Evolutionary conservation across 2,329 filamentous ascomycete species (phyloP).

Genomic region (Coniochaeta prunicola): DNA sequence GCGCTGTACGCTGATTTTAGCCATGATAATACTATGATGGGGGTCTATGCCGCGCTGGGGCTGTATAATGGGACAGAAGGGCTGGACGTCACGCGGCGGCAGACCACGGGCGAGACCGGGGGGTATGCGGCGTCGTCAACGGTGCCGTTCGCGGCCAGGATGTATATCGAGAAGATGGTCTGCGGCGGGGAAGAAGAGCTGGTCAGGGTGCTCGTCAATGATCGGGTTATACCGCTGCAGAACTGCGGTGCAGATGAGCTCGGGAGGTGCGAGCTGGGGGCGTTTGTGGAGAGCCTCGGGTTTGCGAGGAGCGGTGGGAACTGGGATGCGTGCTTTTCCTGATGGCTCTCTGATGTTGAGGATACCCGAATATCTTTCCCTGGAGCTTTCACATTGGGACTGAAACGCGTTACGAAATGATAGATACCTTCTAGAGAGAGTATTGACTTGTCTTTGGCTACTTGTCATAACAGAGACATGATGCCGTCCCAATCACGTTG

Average conservation of each 20-base stretch:
- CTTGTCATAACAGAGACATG: too few species aligned
- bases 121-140: conserved; percentile 73
- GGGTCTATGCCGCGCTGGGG: conserved; percentile 68
- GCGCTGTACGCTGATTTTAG: conserved; percentile 81
- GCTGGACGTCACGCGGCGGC: conserved; percentile 37
- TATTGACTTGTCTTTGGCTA: too few species aligned
- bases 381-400: too few species aligned
- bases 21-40: conserved; percentile 83
- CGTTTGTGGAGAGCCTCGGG: conserved; percentile 66
- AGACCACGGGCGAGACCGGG: conserved; percentile 43
- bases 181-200: conserved; percentile 53
- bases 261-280: conserved; percentile 62
- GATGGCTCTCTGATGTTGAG: too few species aligned
- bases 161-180: conserved; percentile 83
- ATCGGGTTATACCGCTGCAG: conserved; percentile 66
- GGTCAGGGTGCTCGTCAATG: conserved; percentile 77
- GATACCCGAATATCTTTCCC: too few species aligned
- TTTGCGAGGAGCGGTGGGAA: conserved; percentile 67
- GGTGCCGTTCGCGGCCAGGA: conserved; percentile 72
- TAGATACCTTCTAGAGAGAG: too few species aligned
- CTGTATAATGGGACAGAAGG: conserved; percentile 59
- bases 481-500: too few species aligned
- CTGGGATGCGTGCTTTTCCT: conserved; percentile 59
- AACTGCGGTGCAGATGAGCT: conserved; percentile 63
- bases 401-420: too few species aligned